Percentiles rank a stretch among this genome's conserved stretches.
phyloP scores from a whole-genome alignment of 306 rosid species.

The Ochetophila trinervis region DNA sequence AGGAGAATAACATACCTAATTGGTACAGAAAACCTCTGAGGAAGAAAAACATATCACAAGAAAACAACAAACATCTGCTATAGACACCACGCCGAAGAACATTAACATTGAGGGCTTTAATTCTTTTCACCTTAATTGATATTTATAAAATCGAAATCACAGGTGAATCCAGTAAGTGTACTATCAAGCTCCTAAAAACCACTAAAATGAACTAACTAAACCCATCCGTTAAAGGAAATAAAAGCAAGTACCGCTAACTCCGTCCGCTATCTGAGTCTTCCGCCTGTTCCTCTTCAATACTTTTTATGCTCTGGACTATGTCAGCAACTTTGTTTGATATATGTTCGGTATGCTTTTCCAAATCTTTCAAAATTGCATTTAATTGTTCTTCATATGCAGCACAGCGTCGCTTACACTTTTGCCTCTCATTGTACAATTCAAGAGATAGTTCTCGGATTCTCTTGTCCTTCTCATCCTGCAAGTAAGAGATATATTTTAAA shows the following conservation, averaged over 20 bases:
- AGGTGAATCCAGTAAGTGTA: too few species aligned
- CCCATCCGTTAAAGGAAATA: too few species aligned
- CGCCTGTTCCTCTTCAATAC: slow-evolving; percentile 42
- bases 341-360: slow-evolving; percentile 64
- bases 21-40: too few species aligned
- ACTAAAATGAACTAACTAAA: too few species aligned
- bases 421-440: slow-evolving; percentile 63
- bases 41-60: too few species aligned
- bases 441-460: slow-evolving; percentile 64
- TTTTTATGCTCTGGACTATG: slow-evolving; percentile 50
- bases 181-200: too few species aligned
- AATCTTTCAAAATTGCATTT: slow-evolving; percentile 45
- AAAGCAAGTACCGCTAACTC: not conserved
- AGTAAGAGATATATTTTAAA: not conserved
- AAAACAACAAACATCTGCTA: too few species aligned
- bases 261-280: slow-evolving; percentile 43
- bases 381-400: slow-evolving; percentile 69
- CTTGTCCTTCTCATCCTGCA: slow-evolving; percentile 70
- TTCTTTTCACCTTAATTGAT: too few species aligned
- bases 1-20: too few species aligned
- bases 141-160: too few species aligned
- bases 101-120: too few species aligned
- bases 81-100: too few species aligned
- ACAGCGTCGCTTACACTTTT: slow-evolving; percentile 60
- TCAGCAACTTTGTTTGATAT: slow-evolving; percentile 58